These are phyloP conservation scores for Russula brevipes DNA, from an alignment of 768 basidiomycete genomes.

Conservation along the genomic window DNA sequence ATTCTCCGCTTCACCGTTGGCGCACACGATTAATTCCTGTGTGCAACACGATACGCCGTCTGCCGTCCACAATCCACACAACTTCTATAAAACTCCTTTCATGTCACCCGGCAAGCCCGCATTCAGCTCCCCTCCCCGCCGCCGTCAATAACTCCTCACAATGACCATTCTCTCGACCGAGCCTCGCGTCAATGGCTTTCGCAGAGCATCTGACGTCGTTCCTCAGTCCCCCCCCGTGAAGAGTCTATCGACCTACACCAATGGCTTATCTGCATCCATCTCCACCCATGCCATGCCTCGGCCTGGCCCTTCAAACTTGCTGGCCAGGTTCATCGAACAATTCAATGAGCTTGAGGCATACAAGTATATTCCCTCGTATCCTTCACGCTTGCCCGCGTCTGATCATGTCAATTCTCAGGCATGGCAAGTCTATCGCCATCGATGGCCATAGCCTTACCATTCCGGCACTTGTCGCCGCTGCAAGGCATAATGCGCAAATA, in stretches of 20 bases:
- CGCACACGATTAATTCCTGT: neutral
- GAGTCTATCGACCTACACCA: neutral
- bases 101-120: neutral
- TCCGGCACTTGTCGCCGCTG: conserved; percentile 69
- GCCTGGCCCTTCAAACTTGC: conserved; percentile 32
- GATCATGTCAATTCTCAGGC: conserved; percentile 35
- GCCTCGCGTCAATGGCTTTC: conserved; percentile 16
- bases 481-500: conserved; percentile 55
- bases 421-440: conserved; percentile 56
- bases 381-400: neutral
- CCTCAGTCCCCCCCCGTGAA: neutral
- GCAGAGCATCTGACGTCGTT: neutral
- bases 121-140: neutral
- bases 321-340: conserved; percentile 54
- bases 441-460: conserved; percentile 71
- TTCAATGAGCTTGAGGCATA: conserved; percentile 58
- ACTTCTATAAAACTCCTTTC: conserved; percentile 12
- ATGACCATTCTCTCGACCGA: conserved; percentile 24
- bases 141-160: neutral
- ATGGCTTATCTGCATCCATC: neutral
- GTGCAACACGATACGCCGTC: neutral
- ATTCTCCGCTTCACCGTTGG: neutral
- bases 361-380: conserved; percentile 41
- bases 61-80: neutral
- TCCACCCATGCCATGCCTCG: neutral